A percentile compares a stretch with the other conserved stretches of the same genome.
Conservation (phyloP, 2,329 filamentous ascomycete genomes). For the Diaporthe sp. region DNA sequence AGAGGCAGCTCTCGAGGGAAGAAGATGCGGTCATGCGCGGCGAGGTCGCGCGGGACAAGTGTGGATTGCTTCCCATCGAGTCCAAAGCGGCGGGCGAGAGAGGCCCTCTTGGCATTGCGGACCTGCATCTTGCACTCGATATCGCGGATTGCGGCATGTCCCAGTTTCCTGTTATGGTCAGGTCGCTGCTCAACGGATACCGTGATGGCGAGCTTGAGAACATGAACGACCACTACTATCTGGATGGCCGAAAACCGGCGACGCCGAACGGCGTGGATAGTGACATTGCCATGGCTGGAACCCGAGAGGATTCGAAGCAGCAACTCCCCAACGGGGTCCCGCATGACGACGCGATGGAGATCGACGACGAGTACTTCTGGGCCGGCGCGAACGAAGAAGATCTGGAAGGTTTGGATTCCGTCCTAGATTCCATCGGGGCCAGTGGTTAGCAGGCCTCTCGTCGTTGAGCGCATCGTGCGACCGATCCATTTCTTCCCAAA, state of each 20-base stretch:
- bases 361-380: constrained; percentile 72
- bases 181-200: constrained; percentile 78
- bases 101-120: constrained; percentile 80
- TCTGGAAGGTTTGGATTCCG: constrained; percentile 64
- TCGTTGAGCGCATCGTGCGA: neutral
- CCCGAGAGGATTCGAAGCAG: constrained; percentile 53
- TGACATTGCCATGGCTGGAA: constrained; percentile 50
- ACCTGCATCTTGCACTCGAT: constrained; percentile 81
- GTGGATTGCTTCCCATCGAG: constrained; percentile 84
- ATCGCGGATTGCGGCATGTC: constrained; percentile 82
- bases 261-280: constrained; percentile 47
- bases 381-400: constrained; percentile 70
- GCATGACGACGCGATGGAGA: constrained; percentile 69
- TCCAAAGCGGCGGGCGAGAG: constrained; percentile 81
- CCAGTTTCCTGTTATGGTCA: constrained; percentile 81
- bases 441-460: neutral
- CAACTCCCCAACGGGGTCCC: constrained; percentile 62
- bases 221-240: constrained; percentile 71
- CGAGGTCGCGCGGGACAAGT: constrained; percentile 80
- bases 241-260: constrained; percentile 54
- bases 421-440: constrained; percentile 66
- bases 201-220: constrained; percentile 82
- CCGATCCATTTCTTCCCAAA: constrained; percentile 6
- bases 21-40: constrained; percentile 81
- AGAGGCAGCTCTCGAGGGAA: constrained; percentile 79